Evolutionary conservation across 2,329 filamentous ascomycete genomes (phyloP), one percentile per base, ranked within the genome.

Genomic region (Claviceps quebecensis): DNA sequence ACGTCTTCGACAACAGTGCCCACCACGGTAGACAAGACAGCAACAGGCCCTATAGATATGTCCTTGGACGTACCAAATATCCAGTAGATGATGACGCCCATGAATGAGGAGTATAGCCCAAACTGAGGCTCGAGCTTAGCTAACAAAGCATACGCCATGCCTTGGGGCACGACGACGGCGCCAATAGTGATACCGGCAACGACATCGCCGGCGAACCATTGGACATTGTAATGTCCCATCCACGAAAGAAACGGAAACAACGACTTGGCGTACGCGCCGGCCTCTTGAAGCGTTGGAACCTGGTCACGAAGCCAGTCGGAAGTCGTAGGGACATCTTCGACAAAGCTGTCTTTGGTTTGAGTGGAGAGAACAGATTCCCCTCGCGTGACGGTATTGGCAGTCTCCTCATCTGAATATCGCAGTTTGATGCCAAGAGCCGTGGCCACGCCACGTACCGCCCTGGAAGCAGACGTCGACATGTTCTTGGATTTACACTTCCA

Each of bases 21-120:
- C 2, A 87, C 85, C 16, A 98, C 77, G 3, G 87, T 94, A 1
- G 90, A 97, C 77, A 97, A 86, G 58, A 97, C 93, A 39, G 93
- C 93, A 47, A 97, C 93, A 36, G 91, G 91, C 16, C 91, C 91
- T 52, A 97, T 97, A 9, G 91, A 96, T 62, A 98, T 97, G 67
- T 98, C 91, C 65, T 97, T 98, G 14, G 91, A 96, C 0, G 93
- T 98, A 37, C 90, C 93, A 62, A 97, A 97, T 63, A 96, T 86
- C 91, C 91, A 97, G 69, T 98, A 98, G 55, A 95, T 76, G 56
- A 95, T 67, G 16, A 95, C 90, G 48, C 91, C 93, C 77, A 96
- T 93, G 64, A 98, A 97, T 0, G 91, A 96, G 0, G 91, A 93
- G 54, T 71, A 71, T 1, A 97, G 77, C 49, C 91, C 91, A 61